Evolutionary conservation across 345 rosid genomes (phyloP).

Genomic region (Brassica incana): DNA sequence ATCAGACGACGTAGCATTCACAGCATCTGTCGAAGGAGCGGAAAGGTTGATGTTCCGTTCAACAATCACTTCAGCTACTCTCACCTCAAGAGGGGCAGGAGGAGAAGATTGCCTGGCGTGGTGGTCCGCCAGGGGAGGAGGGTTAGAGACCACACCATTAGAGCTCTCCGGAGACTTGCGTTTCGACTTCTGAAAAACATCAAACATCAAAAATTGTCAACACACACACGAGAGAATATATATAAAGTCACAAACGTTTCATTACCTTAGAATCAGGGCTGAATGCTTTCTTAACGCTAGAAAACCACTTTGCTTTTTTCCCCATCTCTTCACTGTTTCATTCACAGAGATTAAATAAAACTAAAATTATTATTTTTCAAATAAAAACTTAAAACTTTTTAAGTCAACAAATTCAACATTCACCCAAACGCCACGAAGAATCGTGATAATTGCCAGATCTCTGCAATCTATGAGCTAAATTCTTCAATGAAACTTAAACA

Average conservation of each 20-base stretch:
- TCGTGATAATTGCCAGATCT: conserved; percentile 22
- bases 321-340: conserved; percentile 71
- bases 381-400: conserved; percentile 8
- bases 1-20: conserved; percentile 42
- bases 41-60: conserved; percentile 43
- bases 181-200: conserved; percentile 35
- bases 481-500: not conserved
- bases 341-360: conserved; percentile 13
- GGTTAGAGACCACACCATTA: conserved; percentile 46
- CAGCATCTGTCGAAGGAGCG: conserved; percentile 36
- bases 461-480: conserved; percentile 17
- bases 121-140: conserved; percentile 36
- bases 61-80: conserved; percentile 45
- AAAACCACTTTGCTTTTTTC: conserved; percentile 88
- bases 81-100: conserved; percentile 56
- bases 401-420: not conserved
- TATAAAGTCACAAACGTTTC: conserved; percentile 28
- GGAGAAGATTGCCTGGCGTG: conserved; percentile 36
- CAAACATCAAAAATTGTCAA: not conserved
- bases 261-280: conserved; percentile 68
- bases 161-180: conserved; percentile 22
- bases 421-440: not conserved
- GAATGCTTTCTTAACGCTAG: conserved; percentile 79
- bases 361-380: not conserved
- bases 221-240: not conserved